Evolutionary conservation across 1,284 basidiomycete species (phyloP).

Genomic region (Tetrapyrgos nigripes): DNA sequence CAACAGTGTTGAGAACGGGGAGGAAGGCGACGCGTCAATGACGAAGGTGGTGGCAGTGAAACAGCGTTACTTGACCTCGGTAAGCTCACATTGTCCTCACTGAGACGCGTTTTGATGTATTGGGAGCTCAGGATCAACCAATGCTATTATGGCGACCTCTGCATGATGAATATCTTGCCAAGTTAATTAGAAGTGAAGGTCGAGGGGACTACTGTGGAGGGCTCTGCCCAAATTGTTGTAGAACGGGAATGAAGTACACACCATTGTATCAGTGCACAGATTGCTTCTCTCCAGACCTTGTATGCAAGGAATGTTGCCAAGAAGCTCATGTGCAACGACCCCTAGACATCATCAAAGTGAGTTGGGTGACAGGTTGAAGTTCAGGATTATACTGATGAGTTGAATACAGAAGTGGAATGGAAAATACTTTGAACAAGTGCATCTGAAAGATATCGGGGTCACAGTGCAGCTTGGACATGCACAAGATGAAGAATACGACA

Average conservation of each 20-base stretch:
- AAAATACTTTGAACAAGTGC: background rate
- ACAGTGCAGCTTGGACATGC: background rate
- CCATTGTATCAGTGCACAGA: background rate
- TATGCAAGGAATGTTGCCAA: background rate
- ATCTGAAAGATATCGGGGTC: background rate
- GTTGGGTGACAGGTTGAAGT: background rate
- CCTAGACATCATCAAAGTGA: background rate
- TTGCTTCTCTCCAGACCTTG: background rate
- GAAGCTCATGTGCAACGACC: background rate
- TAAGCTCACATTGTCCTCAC: background rate
- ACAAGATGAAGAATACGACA: background rate
- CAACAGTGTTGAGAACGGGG: background rate
- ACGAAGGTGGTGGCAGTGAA: background rate
- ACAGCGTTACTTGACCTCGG: background rate
- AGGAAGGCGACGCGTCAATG: background rate
- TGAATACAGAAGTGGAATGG: conserved; percentile 3
- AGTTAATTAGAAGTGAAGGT: background rate
- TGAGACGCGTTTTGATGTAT: background rate
- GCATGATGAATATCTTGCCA: background rate
- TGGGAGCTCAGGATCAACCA: background rate
- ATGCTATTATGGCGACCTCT: background rate
- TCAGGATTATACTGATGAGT: background rate
- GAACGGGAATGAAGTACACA: background rate
- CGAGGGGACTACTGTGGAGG: background rate
- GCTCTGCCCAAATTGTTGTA: background rate